Evolutionary conservation across 169 alveolate genomes (phyloP), one percentile per base, ranked within the genome.

Genomic region (Cardiosporidium cionae): DNA sequence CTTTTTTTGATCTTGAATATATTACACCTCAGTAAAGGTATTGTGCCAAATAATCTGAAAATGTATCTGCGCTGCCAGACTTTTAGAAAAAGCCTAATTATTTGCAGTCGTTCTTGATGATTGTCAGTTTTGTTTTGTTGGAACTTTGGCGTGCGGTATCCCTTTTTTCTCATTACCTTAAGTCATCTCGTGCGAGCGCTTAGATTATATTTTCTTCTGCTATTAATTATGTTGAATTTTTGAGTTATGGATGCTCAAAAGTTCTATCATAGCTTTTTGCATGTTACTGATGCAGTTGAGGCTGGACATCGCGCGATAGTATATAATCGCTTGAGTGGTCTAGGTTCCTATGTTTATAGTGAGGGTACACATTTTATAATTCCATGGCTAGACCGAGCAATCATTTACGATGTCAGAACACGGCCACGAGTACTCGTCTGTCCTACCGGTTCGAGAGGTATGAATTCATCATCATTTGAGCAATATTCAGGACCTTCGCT

Each of bases 341-440:
- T 52, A 7, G 9, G 16, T n/a, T 34, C 58, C 27, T 63, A 74
- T 58, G 79, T 89, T 65, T 94, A 94, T 80, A 92, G 88, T 31
- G 99, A 96, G 86, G 99, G 99, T 32, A 95, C 98, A 68, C 99
- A 96, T 74, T 88, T 96, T 74, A 74, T 90, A 86, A 65, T 94
- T 64, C 98, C 99, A 6, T 94, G 93, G 91, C 84, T 96, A 79
- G 98, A 96, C 80, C 84, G 96, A 29, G 98, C 98, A 0, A 91
- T 96, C 29, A 87, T 93, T 66, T 96, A 91, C 78, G 97, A 96
- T 68, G 92, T 94, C 44, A 78, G 98, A 76, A 92, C 99, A 23
- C 84, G 92, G 35, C 98, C 98, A 23, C 82, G 95, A 64, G 83
- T 86, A 6, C 79, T 96, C 70, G 91, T 91, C 79, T 92, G 98